Evolutionary conservation across 2,329 filamentous ascomycete genomes (phyloP).

Genomic region (Cladosporium sp.): DNA sequence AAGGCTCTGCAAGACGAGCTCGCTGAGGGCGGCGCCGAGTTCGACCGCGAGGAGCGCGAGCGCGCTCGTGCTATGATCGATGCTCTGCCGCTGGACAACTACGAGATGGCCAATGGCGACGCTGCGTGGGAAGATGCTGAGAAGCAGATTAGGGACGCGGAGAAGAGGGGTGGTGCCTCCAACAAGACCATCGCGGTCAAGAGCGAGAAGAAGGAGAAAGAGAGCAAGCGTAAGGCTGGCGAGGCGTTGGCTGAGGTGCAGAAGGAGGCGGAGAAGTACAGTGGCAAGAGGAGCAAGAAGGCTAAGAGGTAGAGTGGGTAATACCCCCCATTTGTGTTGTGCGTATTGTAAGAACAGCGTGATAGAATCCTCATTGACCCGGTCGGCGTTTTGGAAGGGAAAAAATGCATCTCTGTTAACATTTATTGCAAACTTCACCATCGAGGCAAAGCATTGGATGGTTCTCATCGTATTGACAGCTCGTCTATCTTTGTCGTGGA

Average conservation of each 20-base stretch:
- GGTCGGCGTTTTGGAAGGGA: background rate
- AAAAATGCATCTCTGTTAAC: too few species aligned
- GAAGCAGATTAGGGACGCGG: slow-evolving; percentile 62
- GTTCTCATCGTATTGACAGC: too few species aligned
- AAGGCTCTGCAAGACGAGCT: slow-evolving; percentile 77
- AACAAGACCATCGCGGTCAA: slow-evolving; percentile 71
- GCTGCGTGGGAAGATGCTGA: slow-evolving; percentile 65
- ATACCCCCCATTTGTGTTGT: background rate
- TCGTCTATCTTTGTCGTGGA: too few species aligned
- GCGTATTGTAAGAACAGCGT: too few species aligned
- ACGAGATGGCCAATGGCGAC: slow-evolving; percentile 54
- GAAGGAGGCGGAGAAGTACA: slow-evolving; percentile 36
- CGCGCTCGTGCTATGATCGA: slow-evolving; percentile 89
- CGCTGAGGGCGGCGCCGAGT: slow-evolving; percentile 77
- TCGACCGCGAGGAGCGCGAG: slow-evolving; percentile 64
- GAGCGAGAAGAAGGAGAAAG: slow-evolving; percentile 28
- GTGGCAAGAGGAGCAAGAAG: slow-evolving; percentile 33
- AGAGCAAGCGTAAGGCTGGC: slow-evolving; percentile 38
- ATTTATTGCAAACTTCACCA: too few species aligned
- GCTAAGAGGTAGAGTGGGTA: slow-evolving; percentile 24
- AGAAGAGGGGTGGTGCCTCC: slow-evolving; percentile 47
- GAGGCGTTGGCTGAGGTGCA: slow-evolving; percentile 38
- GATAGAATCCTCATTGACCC: too few species aligned
- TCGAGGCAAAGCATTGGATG: too few species aligned
- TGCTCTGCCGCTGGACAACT: slow-evolving; percentile 84